Evolutionary conservation across 1,284 basidiomycete genomes (phyloP).

Genomic region (Vanrija sp.): DNA sequence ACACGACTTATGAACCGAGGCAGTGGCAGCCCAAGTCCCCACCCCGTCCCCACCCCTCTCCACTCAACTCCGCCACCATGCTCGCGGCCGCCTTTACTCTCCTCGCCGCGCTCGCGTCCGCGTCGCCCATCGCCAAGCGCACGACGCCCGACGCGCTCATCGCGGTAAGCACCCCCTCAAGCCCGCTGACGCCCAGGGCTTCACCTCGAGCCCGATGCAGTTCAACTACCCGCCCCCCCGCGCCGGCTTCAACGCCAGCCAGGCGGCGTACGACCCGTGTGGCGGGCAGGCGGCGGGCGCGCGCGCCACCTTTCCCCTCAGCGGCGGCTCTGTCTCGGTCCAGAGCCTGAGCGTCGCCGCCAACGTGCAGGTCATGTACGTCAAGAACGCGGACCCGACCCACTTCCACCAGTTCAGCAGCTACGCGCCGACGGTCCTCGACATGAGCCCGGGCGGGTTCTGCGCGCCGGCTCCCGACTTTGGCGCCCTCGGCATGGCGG

Average conservation of each 20-base stretch:
- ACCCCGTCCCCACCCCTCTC: neutral
- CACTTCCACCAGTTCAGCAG: neutral
- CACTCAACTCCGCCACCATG: neutral
- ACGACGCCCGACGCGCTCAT: too few relatives aligned
- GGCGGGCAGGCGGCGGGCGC: neutral
- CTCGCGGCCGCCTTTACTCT: neutral
- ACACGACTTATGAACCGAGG: too few relatives aligned
- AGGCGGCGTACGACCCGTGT: neutral
- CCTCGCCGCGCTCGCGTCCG: neutral
- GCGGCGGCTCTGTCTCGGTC: neutral
- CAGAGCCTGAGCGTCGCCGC: neutral
- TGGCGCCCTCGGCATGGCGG: neutral
- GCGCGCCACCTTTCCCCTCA: neutral
- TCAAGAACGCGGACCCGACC: neutral
- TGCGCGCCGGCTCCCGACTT: neutral
- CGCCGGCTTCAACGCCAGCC: neutral
- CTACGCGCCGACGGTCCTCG: neutral
- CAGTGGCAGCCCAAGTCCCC: neutral
- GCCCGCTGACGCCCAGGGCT: slow-evolving; percentile 57
- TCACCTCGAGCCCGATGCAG: slow-evolving; percentile 88
- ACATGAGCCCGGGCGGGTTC: neutral
- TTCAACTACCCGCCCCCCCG: slow-evolving; percentile 47
- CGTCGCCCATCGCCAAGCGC: neutral
- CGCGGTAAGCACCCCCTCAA: too few relatives aligned
- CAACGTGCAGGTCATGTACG: neutral